Conservation (phyloP, 345 rosid genomes). For the Noccaea caerulescens region DNA sequence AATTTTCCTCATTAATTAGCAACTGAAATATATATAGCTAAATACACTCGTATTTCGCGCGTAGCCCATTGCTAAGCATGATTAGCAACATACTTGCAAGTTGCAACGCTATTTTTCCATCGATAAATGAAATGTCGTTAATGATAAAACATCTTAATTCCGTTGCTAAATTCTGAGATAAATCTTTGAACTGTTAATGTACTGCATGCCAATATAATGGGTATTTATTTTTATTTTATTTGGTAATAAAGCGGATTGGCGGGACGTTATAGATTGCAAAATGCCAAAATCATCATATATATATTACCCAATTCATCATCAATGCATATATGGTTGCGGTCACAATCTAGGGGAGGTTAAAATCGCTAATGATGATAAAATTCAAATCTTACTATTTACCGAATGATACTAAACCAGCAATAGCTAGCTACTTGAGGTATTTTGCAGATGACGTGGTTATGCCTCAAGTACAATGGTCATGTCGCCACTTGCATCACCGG, state of each 20-base stretch:
- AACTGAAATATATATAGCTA: background rate
- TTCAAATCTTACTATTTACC: constrained; percentile 26
- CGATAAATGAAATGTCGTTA: background rate
- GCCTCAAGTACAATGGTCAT: constrained; percentile 24
- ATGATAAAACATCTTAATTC: background rate
- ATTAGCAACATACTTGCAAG: background rate
- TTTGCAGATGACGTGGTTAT: constrained; percentile 32
- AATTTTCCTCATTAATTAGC: background rate
- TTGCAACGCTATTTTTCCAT: background rate
- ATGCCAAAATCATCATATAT: background rate
- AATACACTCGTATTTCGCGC: background rate
- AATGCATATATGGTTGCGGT: background rate
- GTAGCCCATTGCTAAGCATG: background rate
- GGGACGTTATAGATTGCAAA: background rate
- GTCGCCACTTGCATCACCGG: constrained; percentile 38
- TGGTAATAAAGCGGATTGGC: background rate
- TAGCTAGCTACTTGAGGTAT: constrained; percentile 14
- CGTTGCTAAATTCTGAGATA: background rate
- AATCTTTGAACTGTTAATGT: background rate
- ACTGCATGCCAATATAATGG: background rate
- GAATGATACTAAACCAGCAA: background rate
- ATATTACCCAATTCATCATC: background rate
- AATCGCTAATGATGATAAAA: background rate
- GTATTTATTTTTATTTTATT: background rate
- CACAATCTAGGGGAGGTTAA: background rate